Percentiles rank a stretch among this genome's conserved stretches.
phyloP scores from a whole-genome alignment of 306 rosid species.

The Canavalia gladiata region DNA sequence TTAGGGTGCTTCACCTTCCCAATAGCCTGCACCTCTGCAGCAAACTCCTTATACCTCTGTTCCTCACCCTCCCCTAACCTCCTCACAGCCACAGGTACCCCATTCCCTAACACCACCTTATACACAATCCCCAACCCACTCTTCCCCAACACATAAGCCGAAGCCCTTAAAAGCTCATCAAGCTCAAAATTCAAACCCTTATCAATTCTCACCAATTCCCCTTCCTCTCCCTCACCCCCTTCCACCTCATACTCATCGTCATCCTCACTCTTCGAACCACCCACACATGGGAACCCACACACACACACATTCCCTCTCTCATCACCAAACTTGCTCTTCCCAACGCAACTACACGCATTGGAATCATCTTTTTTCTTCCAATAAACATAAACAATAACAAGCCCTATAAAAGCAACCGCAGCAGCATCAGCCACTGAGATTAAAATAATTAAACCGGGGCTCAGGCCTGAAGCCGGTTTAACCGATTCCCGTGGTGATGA shows the following conservation, averaged over 20 bases:
- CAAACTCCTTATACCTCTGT: slow-evolving; percentile 91
- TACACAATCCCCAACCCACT: slow-evolving; percentile 97
- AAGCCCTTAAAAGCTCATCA: slow-evolving; percentile 90
- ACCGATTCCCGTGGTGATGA: slow-evolving; percentile 44
- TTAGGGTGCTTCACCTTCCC: slow-evolving; percentile 95
- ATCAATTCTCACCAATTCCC: slow-evolving; percentile 87
- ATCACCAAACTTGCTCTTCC: slow-evolving; percentile 70
- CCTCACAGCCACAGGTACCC: slow-evolving; percentile 96
- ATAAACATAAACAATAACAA: slow-evolving; percentile 76
- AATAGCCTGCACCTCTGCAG: slow-evolving; percentile 83
- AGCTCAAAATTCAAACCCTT: slow-evolving; percentile 87
- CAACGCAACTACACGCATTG: slow-evolving; percentile 77
- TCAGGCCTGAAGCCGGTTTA: slow-evolving; percentile 50
- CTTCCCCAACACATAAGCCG: slow-evolving; percentile 97
- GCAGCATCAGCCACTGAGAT: slow-evolving; percentile 87
- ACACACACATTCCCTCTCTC: slow-evolving; percentile 55
- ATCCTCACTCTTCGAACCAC: slow-evolving; percentile 56
- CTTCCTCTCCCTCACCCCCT: slow-evolving; percentile 65
- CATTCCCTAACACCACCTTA: slow-evolving; percentile 92
- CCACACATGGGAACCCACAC: slow-evolving; percentile 65
- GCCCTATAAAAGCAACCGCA: slow-evolving; percentile 74
- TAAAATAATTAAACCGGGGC: slow-evolving; percentile 74
- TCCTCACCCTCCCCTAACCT: slow-evolving; percentile 96
- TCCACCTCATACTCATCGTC: slow-evolving; percentile 67
- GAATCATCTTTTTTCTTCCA: slow-evolving; percentile 82